Conservation (phyloP, 805 yeast species). For the Yamadazyma sp. region DNA sequence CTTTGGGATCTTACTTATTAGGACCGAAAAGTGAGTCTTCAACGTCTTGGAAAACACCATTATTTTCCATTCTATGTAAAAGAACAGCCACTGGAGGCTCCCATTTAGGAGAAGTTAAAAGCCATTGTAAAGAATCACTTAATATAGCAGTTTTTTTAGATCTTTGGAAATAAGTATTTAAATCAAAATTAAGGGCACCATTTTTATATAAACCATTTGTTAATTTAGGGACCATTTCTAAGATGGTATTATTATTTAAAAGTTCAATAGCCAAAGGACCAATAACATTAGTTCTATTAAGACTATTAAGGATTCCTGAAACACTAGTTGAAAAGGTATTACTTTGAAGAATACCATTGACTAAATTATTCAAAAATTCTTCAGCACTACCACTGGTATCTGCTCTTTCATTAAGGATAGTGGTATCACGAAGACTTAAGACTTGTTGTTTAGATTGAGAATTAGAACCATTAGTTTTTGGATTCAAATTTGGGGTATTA, state of each 20-base stretch:
- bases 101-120: constrained; percentile 26
- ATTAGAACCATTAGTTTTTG: constrained; percentile 13
- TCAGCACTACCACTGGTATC: constrained; percentile 38
- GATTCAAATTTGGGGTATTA: constrained; percentile 28
- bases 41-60: constrained; percentile 29
- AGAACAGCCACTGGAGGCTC: constrained; percentile 31
- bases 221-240: constrained; percentile 20
- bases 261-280: constrained; percentile 24
- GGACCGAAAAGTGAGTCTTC: constrained; percentile 30
- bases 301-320: constrained; percentile 23
- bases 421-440: neutral
- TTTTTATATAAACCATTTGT: constrained; percentile 23
- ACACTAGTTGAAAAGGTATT: constrained; percentile 19
- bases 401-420: constrained; percentile 5
- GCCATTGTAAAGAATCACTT: constrained; percentile 20
- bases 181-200: constrained; percentile 31
- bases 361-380: constrained; percentile 28
- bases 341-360: constrained; percentile 21
- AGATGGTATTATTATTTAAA: constrained; percentile 20
- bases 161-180: constrained; percentile 18
- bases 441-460: constrained; percentile 6
- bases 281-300: constrained; percentile 29
- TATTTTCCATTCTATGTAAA: constrained; percentile 26
- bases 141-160: constrained; percentile 23
- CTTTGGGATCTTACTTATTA: too few species aligned